phyloP scores from a whole-genome alignment of 169 alveolate species.

The Toxoplasma gondii region DNA sequence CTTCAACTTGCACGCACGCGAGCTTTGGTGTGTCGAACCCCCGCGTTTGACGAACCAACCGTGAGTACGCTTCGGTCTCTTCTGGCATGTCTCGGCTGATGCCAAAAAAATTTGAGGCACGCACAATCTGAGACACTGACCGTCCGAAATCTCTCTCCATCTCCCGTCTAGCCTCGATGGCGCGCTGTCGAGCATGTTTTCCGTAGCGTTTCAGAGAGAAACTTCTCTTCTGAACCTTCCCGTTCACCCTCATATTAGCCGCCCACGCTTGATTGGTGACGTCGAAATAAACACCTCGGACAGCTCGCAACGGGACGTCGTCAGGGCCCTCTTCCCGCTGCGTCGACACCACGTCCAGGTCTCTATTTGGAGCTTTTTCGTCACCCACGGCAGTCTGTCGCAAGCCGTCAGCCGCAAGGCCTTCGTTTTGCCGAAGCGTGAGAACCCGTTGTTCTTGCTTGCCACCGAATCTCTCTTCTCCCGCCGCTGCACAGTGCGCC shows the following conservation, averaged over 20 bases:
- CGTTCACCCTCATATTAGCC: constrained; percentile 21
- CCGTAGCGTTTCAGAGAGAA: constrained; percentile 31
- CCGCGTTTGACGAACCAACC: neutral
- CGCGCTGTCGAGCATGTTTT: neutral
- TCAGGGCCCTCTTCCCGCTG: too few relatives aligned
- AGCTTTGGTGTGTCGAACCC: neutral
- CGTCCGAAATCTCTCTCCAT: constrained; percentile 17
- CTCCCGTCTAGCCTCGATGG: constrained; percentile 13
- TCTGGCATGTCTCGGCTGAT: neutral
- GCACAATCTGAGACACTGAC: neutral
- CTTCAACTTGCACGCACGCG: neutral
- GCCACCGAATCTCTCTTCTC: too few relatives aligned
- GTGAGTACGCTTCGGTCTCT: neutral
- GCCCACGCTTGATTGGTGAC: constrained; percentile 44
- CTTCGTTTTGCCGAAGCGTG: too few relatives aligned
- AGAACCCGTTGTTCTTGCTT: too few relatives aligned
- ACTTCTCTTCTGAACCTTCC: constrained; percentile 22
- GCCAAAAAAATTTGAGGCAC: neutral
- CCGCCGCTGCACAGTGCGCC: too few relatives aligned
- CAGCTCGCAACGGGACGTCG: neutral
- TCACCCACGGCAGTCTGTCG: too few relatives aligned
- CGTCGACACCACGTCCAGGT: too few relatives aligned
- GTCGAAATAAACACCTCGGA: constrained; percentile 33
- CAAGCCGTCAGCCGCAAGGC: too few relatives aligned
- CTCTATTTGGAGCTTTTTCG: too few relatives aligned